Percentiles rank a stretch among this genome's conserved stretches.
Evolutionary conservation across 805 yeast species (phyloP).

Genomic region (Myxozyma lipomycoides): DNA sequence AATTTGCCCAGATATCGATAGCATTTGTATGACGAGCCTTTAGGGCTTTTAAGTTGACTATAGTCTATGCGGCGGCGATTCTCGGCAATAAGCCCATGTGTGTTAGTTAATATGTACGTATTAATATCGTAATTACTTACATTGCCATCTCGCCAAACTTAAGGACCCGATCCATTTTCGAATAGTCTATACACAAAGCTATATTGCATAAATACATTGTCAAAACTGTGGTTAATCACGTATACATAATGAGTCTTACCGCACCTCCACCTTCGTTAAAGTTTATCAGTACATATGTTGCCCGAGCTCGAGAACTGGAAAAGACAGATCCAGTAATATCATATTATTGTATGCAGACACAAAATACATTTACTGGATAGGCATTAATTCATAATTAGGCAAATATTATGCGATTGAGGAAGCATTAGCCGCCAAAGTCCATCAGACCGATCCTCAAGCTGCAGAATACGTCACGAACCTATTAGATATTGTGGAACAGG

Average conservation of each 20-base stretch:
- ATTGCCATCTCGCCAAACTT: no score
- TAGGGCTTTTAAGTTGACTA: no score
- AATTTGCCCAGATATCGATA: no score
- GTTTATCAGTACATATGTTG: constrained; percentile 45
- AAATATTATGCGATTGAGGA: constrained; percentile 66
- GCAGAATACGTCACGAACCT: constrained; percentile 58
- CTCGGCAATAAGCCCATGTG: no score
- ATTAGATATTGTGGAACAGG: constrained; percentile 65
- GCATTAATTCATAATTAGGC: constrained; percentile 17
- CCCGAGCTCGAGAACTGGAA: constrained; percentile 56
- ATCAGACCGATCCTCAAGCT: constrained; percentile 51
- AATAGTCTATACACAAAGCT: no score
- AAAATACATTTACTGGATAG: neutral
- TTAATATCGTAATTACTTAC: no score
- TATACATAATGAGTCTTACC: constrained; percentile 3
- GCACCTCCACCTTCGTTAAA: constrained; percentile 23
- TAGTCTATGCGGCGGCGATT: no score
- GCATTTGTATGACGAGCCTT: no score
- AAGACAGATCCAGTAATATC: constrained; percentile 61
- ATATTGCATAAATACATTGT: no score
- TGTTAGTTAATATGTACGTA: no score
- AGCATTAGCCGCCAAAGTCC: constrained; percentile 58
- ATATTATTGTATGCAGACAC: constrained; percentile 54
- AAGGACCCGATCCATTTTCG: no score
- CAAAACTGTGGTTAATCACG: no score